Base-by-base conservation (phyloP, 306 rosid genomes). In the Citrullus colocynthis region DNA sequence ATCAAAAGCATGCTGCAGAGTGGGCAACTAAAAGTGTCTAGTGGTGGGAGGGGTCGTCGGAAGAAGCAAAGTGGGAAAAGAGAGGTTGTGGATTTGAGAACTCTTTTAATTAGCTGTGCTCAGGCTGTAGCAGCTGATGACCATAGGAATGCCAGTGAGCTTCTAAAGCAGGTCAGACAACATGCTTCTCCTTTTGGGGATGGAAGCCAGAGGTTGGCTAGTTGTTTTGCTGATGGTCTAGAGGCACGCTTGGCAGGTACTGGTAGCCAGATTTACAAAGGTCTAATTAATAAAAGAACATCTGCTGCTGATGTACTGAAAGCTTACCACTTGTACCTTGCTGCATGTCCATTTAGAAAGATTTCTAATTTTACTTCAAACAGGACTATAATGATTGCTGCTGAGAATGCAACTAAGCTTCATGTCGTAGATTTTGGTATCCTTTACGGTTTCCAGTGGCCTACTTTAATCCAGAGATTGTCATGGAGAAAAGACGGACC, bases 161-260 rank as follows among this genome's bases (percentile, higher is more conserved):
- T 92, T 58, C 85, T 92, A 51, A 92, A 87, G 85, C 87, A 83
- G 78, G 88, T 96, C 74, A 87, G 91, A 82, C 91, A 80, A 69
- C 97, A 96, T 74, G 88, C 96, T 0, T 91, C 82, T 15, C 85
- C 88, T 64, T 90, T 89, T 7, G 98, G 99, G 6, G 98, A 96
- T 79, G 97, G 97, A 58, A 91, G 83, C 84, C 98, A 96, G 83
- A 88, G 99, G 83, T 57, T 96, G 75, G 99, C 99, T 69, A 73
- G 87, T 82, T 85, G 89, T 75, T 92, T 95, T 82, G 96, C 99
- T 0, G 91, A 95, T 85, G 97, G 99, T 61, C 97, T 95, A 4
- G 96, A 92, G 84, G 97, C 99, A 17, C 97, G 99, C 74, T 84
- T 92, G 93, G 96, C 98, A 52, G 97, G 99, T 70, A 96, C 96